Percentiles rank a stretch among this genome's conserved stretches.
phyloP scores from a whole-genome alignment of 148 eudicot species.

The Rhododendron ferrugineum region DNA sequence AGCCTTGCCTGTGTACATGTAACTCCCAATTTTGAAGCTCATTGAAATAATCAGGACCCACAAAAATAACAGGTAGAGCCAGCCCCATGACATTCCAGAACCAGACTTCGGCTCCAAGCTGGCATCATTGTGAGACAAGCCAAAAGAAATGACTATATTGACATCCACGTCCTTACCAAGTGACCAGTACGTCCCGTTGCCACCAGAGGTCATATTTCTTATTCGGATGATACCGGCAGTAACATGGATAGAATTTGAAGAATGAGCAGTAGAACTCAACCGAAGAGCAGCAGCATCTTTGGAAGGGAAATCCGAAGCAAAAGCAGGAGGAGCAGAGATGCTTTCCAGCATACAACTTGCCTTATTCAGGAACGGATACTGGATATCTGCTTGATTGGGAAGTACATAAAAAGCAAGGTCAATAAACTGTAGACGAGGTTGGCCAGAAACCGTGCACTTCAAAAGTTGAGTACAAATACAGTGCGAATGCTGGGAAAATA shows the following conservation, averaged over 20 bases:
- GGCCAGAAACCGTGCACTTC: background rate
- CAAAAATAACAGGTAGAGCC: background rate
- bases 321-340: background rate
- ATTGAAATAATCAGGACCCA: background rate
- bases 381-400: background rate
- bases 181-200: background rate
- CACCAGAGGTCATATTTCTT: background rate
- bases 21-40: background rate
- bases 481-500: background rate
- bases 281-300: background rate
- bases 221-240: background rate
- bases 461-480: background rate
- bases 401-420: background rate
- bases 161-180: background rate
- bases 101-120: background rate
- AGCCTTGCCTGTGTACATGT: constrained; percentile 14
- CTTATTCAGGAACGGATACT: background rate
- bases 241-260: background rate
- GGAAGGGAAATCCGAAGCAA: background rate
- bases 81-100: background rate
- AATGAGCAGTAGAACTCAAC: background rate
- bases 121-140: background rate
- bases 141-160: background rate
- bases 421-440: background rate
- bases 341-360: background rate